Evolutionary conservation across 176 grass and related monocot genomes (phyloP).

Genomic region (Rhynchospora pubera): DNA sequence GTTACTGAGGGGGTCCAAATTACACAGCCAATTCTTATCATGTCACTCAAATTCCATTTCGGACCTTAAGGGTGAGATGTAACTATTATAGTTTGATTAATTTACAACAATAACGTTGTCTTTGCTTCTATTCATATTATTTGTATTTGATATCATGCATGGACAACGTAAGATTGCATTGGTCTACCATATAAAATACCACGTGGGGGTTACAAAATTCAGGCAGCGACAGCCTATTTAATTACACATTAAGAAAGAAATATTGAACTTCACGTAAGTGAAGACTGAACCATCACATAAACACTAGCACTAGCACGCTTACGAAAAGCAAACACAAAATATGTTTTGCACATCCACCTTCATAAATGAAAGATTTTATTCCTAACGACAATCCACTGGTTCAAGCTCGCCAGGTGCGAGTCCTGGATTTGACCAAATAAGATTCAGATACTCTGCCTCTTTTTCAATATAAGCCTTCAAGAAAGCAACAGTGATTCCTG

Average conservation of each 20-base stretch:
- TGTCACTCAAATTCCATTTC: too few relatives aligned
- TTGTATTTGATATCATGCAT: too few relatives aligned
- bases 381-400: conserved; percentile 17
- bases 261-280: not conserved
- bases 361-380: not conserved
- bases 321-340: not conserved
- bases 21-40: too few relatives aligned
- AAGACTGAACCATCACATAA: not conserved
- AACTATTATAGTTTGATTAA: too few relatives aligned
- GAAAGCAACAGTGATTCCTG: conserved; percentile 40
- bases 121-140: too few relatives aligned
- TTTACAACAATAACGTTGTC: too few relatives aligned
- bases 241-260: not conserved
- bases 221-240: not conserved
- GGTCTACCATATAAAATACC: not conserved
- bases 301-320: not conserved
- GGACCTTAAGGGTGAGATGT: too few relatives aligned
- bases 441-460: conserved; percentile 24
- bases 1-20: too few relatives aligned
- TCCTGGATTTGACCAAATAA: conserved; percentile 28
- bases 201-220: not conserved
- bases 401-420: conserved; percentile 32
- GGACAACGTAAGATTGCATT: not conserved
- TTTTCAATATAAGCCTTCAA: conserved; percentile 23
- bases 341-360: not conserved